Conservation (phyloP, 805 yeast species). For the Spathaspora sp. region DNA sequence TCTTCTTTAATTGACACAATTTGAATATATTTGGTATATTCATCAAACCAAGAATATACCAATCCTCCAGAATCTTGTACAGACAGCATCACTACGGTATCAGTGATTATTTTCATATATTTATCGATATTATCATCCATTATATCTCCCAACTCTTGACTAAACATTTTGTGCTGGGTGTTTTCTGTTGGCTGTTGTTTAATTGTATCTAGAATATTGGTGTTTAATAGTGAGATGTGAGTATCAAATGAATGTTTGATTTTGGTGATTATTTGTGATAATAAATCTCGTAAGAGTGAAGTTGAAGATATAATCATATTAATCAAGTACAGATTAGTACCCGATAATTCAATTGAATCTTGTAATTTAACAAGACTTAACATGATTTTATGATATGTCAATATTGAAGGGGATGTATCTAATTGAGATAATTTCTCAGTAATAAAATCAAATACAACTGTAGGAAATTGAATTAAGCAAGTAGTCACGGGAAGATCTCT, state of each 20-base stretch:
- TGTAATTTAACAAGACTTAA: constrained; percentile 22
- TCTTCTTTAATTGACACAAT: background rate
- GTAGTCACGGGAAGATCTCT: too few species aligned
- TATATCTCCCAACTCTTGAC: constrained; percentile 17
- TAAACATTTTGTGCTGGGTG: constrained; percentile 10
- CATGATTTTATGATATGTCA: constrained; percentile 24
- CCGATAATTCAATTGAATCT: constrained; percentile 10
- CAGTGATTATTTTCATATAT: constrained; percentile 19
- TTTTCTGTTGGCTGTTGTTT: background rate
- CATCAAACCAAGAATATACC: constrained; percentile 6
- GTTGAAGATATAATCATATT: constrained; percentile 6
- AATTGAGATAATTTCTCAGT: constrained; percentile 3
- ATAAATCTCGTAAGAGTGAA: constrained; percentile 5
- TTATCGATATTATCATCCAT: constrained; percentile 25
- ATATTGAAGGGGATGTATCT: constrained; percentile 6
- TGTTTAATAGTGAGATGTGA: constrained; percentile 1
- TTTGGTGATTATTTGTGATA: constrained; percentile 5
- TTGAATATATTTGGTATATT: background rate
- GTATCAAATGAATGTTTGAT: constrained; percentile 3
- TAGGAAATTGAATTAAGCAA: constrained; percentile 1
- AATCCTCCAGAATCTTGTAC: background rate
- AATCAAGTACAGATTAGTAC: constrained; percentile 12
- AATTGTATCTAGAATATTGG: background rate
- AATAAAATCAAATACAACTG: constrained; percentile 4
- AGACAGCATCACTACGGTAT: background rate